These are phyloP conservation scores for Sonneratia alba DNA, from an alignment of 345 rosid species.

Conservation along the genomic window DNA sequence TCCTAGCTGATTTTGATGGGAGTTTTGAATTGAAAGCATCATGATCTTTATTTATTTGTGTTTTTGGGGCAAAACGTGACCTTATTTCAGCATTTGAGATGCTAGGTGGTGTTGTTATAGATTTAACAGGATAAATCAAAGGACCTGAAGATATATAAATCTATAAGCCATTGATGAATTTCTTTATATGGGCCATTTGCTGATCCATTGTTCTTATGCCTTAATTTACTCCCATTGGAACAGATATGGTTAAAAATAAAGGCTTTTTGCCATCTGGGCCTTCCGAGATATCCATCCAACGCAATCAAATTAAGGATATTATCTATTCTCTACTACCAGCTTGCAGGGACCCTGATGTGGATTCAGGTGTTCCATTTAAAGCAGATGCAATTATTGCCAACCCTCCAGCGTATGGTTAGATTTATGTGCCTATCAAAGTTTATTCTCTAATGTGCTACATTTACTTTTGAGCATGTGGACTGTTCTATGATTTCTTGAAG, in stretches of 20 bases:
- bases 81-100: background rate
- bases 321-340: conserved; percentile 85
- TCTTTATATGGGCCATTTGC: background rate
- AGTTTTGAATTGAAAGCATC: background rate
- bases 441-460: background rate
- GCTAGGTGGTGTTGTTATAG: background rate
- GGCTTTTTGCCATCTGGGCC: conserved; percentile 98
- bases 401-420: conserved; percentile 93
- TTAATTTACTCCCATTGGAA: conserved; percentile 13
- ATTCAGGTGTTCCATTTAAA: conserved; percentile 70
- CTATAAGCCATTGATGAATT: background rate
- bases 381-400: conserved; percentile 99
- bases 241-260: conserved; percentile 99
- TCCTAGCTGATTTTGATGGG: no score
- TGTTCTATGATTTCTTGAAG: background rate
- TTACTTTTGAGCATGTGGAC: background rate
- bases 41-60: background rate
- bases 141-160: no score
- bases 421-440: background rate
- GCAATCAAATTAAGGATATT: conserved; percentile 81
- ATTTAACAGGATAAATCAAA: background rate
- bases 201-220: background rate
- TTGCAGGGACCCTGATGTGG: conserved; percentile 85
- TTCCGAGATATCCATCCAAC: conserved; percentile 82
- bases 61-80: background rate